A percentile compares a stretch with the other conserved stretches of the same genome.
phyloP scores from a whole-genome alignment of 495 filamentous ascomycete species.

The Hypoxylon crocopeplum region DNA sequence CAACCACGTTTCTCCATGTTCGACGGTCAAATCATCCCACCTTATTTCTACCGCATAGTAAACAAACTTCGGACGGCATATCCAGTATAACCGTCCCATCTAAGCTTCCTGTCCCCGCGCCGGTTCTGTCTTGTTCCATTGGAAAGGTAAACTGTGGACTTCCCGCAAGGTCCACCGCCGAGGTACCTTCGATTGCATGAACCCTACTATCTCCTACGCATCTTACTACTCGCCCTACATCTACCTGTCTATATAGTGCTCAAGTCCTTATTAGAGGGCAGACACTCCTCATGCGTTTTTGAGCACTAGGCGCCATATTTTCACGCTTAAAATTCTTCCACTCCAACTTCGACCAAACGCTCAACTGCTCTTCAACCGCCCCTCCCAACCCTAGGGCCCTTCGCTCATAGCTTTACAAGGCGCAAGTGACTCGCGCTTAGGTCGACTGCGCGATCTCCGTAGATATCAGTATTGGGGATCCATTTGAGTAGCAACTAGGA shows the following conservation, averaged over 20 bases:
- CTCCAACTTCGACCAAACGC: constrained; percentile 12
- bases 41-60: constrained; percentile 36
- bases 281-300: constrained; percentile 24
- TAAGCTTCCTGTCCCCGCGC: constrained; percentile 1
- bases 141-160: constrained; percentile 29
- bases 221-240: constrained; percentile 21
- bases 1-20: constrained; percentile 31
- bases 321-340: background rate
- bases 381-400: background rate
- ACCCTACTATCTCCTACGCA: constrained; percentile 18
- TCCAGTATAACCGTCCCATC: constrained; percentile 17
- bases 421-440: constrained; percentile 8
- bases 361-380: constrained; percentile 5
- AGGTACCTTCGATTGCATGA: constrained; percentile 32
- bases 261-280: constrained; percentile 29
- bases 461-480: constrained; percentile 1
- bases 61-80: constrained; percentile 29
- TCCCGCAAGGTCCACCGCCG: constrained; percentile 23
- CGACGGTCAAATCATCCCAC: constrained; percentile 31
- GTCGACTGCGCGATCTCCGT: constrained; percentile 1
- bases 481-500: constrained; percentile 13
- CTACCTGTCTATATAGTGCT: constrained; percentile 23
- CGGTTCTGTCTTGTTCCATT: constrained; percentile 10
- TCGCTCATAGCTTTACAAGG: constrained; percentile 5
- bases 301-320: constrained; percentile 10